A percentile compares a stretch with the other conserved stretches of the same genome.
Evolutionary conservation across 352 stramenopile genomes (phyloP).

Genomic region (Blastocystis hominis): DNA sequence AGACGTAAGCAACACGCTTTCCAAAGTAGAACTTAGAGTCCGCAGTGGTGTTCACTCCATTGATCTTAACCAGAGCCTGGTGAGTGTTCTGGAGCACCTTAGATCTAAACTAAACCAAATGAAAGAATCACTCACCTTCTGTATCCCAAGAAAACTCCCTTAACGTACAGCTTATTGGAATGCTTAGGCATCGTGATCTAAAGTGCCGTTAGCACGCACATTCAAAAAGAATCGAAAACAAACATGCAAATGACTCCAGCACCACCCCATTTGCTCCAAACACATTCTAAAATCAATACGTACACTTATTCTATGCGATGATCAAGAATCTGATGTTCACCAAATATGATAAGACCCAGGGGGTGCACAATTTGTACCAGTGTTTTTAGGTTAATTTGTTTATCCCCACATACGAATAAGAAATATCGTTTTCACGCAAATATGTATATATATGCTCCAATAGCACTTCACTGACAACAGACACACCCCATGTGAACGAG

Average conservation of each 20-base stretch:
- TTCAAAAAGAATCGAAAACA: background rate
- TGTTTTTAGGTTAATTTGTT: background rate
- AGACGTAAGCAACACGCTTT: constrained; percentile 99
- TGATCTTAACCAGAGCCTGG: constrained; percentile 96
- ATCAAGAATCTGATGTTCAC: constrained; percentile 50
- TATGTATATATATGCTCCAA: background rate
- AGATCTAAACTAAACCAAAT: background rate
- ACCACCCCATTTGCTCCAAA: background rate
- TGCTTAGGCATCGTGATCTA: constrained; percentile 62
- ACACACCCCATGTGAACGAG: background rate
- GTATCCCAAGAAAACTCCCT: constrained; percentile 95
- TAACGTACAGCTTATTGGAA: constrained; percentile 90
- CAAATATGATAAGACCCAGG: constrained; percentile 13
- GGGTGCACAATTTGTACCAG: background rate
- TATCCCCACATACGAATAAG: background rate
- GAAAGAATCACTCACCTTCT: constrained; percentile 72
- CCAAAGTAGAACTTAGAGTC: constrained; percentile 97
- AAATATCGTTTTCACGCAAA: background rate
- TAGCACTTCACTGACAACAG: background rate
- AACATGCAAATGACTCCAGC: background rate
- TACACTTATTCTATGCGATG: constrained; percentile 20
- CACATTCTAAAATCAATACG: background rate
- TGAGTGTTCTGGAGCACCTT: constrained; percentile 88
- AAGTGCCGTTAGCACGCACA: background rate
- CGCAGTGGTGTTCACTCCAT: constrained; percentile 92